Evolutionary conservation across 805 yeast species (phyloP), one percentile per base, ranked within the genome.

Genomic region (Lipomyces yamadae): DNA sequence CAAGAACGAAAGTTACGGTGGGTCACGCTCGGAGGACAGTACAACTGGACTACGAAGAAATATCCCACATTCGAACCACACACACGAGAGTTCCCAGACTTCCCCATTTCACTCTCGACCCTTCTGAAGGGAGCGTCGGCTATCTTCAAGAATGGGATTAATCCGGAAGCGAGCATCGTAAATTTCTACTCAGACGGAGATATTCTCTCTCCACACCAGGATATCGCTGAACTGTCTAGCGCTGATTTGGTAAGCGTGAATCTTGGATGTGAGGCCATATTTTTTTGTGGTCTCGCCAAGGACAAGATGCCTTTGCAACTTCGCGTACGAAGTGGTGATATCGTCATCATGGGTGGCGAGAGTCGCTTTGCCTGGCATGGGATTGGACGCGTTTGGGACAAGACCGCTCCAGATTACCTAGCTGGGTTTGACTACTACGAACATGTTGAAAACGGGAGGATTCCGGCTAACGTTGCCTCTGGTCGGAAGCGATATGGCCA

Each of bases 21-120:
- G 83, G 78, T 80, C 35, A 81, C 83, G 0, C 76, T 81, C 7
- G 83, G 83, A 2, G 84, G 83, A 10, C 83, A 81, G 67, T 81
- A 81, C 69, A 74, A 81, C 68, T 81, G 83, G 83, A 80, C 83
- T 0, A 70, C 74, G 24, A 81, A 81, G 59, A 76, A 66, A 54
- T 81, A 81, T 65, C 83, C 83, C 1, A 70, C 81, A 0, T 79
- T 78, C 64, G 71, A 66, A 29, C 75, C 72, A 4, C 58, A 54
- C 57, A 64, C 35, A 34, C 68, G 24, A 45, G 70, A 59, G 71
- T 79, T 65, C 70, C 74, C 53, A 4, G 57, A 13, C 24, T 70
- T 72, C 59, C 74, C 74, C 2, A 15, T 30, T 7, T 62, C 67
- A 15, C 67, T 72, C 11, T 56, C 63, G n/a, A 57, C 56, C 6